Percentiles rank a stretch among this genome's conserved stretches.
phyloP scores from a whole-genome alignment of 2,329 filamentous ascomycete genomes.

The Cercospora brassicicola region DNA sequence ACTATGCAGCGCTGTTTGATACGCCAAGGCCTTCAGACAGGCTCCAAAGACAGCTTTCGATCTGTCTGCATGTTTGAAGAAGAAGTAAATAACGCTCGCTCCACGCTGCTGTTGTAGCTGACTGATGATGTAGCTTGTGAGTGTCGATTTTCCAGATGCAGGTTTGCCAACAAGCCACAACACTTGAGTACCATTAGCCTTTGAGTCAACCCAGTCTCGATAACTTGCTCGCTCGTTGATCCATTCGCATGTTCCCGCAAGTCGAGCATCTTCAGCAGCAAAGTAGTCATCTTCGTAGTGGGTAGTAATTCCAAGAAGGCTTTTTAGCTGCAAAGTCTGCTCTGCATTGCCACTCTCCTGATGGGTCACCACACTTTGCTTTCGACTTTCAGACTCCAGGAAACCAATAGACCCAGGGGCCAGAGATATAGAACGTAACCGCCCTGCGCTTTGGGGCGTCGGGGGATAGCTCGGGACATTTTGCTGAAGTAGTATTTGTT shows the following conservation, averaged over 20 bases:
- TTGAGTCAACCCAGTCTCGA: not conserved
- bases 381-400: not conserved
- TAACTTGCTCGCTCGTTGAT: not conserved
- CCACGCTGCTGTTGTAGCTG: not conserved
- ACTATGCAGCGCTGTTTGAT: not conserved
- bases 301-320: not conserved
- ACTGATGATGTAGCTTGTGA: not conserved
- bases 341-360: not conserved
- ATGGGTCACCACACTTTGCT: not conserved
- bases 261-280: not conserved
- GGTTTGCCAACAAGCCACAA: not conserved
- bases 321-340: not conserved
- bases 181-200: not conserved
- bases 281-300: not conserved
- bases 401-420: not conserved
- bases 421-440: not conserved
- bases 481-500: not conserved
- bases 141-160: not conserved
- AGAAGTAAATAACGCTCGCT: not conserved
- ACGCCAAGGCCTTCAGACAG: not conserved
- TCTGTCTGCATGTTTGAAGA: not conserved
- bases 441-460: not conserved
- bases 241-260: not conserved
- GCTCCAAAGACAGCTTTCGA: not conserved
- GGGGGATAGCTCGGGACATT: not conserved